These are phyloP conservation scores for Gossypium lobatum DNA, from an alignment of 441 rosid genomes.

Conservation along the genomic window DNA sequence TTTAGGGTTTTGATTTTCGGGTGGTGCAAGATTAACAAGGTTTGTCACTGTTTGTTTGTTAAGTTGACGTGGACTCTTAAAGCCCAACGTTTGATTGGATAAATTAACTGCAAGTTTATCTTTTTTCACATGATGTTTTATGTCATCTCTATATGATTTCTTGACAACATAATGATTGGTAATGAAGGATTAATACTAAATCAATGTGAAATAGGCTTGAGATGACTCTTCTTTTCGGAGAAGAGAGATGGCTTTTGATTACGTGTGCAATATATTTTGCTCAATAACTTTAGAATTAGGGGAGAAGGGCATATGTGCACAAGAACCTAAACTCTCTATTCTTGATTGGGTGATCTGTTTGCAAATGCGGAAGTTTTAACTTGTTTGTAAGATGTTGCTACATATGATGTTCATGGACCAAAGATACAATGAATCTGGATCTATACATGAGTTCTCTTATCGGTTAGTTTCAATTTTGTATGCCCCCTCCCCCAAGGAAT, in stretches of 20 bases:
- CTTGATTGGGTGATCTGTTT: neutral
- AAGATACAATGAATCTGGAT: neutral
- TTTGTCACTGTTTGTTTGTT: neutral
- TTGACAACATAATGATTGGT: neutral
- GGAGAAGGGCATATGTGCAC: neutral
- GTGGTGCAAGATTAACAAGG: no score
- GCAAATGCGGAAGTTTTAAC: neutral
- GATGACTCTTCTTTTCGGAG: no score
- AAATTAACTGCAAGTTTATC: neutral
- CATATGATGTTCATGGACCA: neutral
- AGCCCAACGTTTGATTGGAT: neutral
- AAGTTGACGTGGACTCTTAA: neutral
- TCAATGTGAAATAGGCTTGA: no score
- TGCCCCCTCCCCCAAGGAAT: neutral
- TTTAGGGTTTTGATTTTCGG: neutral
- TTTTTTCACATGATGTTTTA: neutral
- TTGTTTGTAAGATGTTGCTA: neutral
- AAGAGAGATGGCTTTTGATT: neutral
- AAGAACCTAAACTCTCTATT: neutral
- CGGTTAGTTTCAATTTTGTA: neutral
- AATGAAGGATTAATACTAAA: no score
- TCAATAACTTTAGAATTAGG: neutral
- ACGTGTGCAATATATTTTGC: neutral
- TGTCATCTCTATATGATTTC: neutral
- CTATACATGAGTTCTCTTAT: neutral